Conservation (phyloP, 2,329 filamentous ascomycete species). For the Pseudogymnoascus sp. region DNA sequence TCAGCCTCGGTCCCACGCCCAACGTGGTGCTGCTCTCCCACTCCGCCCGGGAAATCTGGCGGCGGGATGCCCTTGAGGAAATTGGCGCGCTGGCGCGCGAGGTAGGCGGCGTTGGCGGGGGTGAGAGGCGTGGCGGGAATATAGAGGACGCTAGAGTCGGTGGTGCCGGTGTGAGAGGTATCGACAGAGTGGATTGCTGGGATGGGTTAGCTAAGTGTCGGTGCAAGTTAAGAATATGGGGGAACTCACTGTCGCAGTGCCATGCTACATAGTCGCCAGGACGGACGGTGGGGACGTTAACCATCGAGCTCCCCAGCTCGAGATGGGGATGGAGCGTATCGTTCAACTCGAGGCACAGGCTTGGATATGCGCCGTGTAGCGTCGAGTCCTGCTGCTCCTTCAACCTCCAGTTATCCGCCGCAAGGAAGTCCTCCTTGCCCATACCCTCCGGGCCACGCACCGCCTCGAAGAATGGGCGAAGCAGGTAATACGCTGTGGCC, state of each 20-base stretch:
- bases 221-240: too few relatives aligned
- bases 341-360: conserved; percentile 56
- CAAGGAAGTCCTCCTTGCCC: conserved; percentile 38
- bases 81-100: conserved; percentile 61
- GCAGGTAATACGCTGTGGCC: conserved; percentile 70
- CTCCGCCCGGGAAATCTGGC: conserved; percentile 65
- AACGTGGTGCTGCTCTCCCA: conserved; percentile 54
- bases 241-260: conserved; percentile 39
- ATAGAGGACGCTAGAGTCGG: conserved; percentile 79
- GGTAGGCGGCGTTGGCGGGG: conserved; percentile 63
- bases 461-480: conserved; percentile 74
- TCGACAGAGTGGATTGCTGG: conserved; percentile 65
- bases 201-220: not conserved
- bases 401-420: conserved; percentile 55
- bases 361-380: conserved; percentile 63
- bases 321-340: conserved; percentile 57
- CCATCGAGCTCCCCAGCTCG: conserved; percentile 53
- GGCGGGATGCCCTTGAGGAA: conserved; percentile 62
- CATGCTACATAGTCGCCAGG: conserved; percentile 65
- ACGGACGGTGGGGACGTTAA: conserved; percentile 53
- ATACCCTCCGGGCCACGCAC: conserved; percentile 24
- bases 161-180: conserved; percentile 60
- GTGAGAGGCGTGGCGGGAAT: conserved; percentile 83
- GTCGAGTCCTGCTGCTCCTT: conserved; percentile 45
- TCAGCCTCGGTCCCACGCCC: conserved; percentile 32